Base-by-base conservation (phyloP, 2,329 filamentous ascomycete species). In the Clarireedia paspali region DNA sequence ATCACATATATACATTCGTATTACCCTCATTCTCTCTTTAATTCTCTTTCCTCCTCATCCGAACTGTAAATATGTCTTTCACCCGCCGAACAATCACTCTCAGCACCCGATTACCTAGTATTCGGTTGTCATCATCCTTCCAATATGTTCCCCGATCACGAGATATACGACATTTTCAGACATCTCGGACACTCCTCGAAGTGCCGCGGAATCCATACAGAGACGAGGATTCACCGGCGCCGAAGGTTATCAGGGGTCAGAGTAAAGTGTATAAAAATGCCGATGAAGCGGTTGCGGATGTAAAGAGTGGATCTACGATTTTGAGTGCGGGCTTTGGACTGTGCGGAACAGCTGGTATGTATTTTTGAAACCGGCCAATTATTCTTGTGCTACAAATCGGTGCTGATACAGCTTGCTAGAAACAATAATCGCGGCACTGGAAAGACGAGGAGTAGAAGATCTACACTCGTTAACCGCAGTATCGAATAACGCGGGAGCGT, bases 401-500 rank as follows among this genome's bases (percentile, higher is more conserved):
- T 17, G n/a, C 14, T 48, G 3, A 23, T 34, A 20, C 3, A 2
- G 7, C 5, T 2, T 12, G 7, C 64, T 69, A 77, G 85, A 89
- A 66, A 89, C 87, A 0, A 71, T 90, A 10, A 90, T 90, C 64
- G 75, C 80, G 42, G 83, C 84, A 17, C 79, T 91, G 39, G 77
- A 82, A 56, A 75, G 75, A 20, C 73, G 81, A 64, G 82, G 81
- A 5, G 72, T 75, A 4, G 80, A 83, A 6, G 76, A 70, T 54
- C 68, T 77, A 53, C 75, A 72, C 50, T 74, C 82, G 1, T 75
- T 91, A 38, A 90, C 86, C 0, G 87, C 87, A 20, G 84, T 91
- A 5, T 90, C 87, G 50, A 91, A 91, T 69, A 91, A 91, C 66
- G 87, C 88, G 9, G 88, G 88, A 39, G 77, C 83, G 34, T 82